phyloP scores from a whole-genome alignment of 176 grass and related monocot species.

The Pontederia crassipes region DNA sequence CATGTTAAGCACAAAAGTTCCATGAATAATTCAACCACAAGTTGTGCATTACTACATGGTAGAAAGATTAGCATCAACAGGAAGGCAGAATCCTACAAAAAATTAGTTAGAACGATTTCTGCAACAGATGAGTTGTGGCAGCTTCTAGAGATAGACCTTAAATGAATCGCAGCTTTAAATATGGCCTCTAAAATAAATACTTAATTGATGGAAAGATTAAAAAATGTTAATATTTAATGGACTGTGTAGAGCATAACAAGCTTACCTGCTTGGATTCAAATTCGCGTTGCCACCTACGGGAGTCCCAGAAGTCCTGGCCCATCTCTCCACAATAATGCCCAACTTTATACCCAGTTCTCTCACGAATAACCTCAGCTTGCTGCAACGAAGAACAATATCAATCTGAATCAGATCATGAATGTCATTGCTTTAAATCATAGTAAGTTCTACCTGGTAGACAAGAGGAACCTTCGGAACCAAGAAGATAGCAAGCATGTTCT shows the following conservation, averaged over 20 bases:
- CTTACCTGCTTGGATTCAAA: slow-evolving; percentile 92
- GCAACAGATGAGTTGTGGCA: too few species aligned
- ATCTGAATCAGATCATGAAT: neutral
- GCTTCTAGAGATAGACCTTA: too few species aligned
- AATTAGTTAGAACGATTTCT: too few species aligned
- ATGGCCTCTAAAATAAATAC: too few species aligned
- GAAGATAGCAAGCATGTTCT: slow-evolving; percentile 79
- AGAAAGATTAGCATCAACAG: too few species aligned
- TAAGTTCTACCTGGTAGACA: slow-evolving; percentile 70
- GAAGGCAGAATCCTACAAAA: too few species aligned
- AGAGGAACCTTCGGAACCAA: slow-evolving; percentile 98
- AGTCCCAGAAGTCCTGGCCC: slow-evolving; percentile 99
- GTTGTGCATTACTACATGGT: too few species aligned
- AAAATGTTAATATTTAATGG: neutral
- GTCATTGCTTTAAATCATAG: neutral
- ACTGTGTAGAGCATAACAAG: neutral
- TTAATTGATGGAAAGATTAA: neutral
- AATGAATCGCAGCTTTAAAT: too few species aligned
- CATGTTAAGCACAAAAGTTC: too few species aligned
- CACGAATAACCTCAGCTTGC: slow-evolving; percentile 96
- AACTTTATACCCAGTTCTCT: slow-evolving; percentile 67
- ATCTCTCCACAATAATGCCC: slow-evolving; percentile 98
- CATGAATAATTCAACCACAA: too few species aligned
- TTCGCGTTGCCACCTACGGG: slow-evolving; percentile 86
- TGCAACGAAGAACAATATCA: slow-evolving; percentile 28